Conservation (phyloP, 768 basidiomycete species). For the Austroboletus festivus region DNA sequence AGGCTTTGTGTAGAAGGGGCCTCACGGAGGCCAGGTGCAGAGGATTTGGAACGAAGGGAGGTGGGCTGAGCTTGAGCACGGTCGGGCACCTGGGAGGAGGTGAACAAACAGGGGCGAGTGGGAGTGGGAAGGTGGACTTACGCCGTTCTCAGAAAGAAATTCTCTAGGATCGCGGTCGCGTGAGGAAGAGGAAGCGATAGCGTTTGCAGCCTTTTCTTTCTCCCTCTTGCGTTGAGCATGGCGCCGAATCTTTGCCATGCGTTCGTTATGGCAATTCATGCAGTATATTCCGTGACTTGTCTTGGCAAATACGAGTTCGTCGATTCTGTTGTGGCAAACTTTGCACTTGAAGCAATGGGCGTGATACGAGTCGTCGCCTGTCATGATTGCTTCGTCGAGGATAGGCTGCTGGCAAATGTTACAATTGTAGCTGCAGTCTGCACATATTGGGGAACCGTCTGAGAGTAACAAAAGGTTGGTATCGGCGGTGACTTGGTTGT, state of each 20-base stretch:
- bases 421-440: conserved; percentile 92
- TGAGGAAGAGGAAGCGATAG: conserved; percentile 23
- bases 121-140: conserved; percentile 27
- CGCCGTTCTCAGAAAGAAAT: conserved; percentile 39
- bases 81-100: conserved; percentile 8
- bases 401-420: conserved; percentile 93
- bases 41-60: conserved; percentile 22
- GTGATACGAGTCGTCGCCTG: conserved; percentile 97
- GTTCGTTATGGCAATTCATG: conserved; percentile 97
- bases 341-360: conserved; percentile 99
- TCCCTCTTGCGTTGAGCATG: conserved; percentile 88
- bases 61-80: conserved; percentile 6
- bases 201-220: conserved; percentile 43
- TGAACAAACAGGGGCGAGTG: background rate
- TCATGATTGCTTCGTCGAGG: conserved; percentile 99
- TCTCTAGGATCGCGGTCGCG: conserved; percentile 26
- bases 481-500: conserved; percentile 89
- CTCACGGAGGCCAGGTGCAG: conserved; percentile 23
- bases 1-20: conserved; percentile 24
- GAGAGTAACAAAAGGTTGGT: conserved; percentile 96
- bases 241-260: conserved; percentile 88
- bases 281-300: conserved; percentile 98
- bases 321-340: conserved; percentile 90
- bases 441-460: conserved; percentile 96
- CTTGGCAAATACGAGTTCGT: conserved; percentile 98